Evolutionary conservation across 208 protist species (phyloP).

Genomic region (Acanthamoeba sp.): DNA sequence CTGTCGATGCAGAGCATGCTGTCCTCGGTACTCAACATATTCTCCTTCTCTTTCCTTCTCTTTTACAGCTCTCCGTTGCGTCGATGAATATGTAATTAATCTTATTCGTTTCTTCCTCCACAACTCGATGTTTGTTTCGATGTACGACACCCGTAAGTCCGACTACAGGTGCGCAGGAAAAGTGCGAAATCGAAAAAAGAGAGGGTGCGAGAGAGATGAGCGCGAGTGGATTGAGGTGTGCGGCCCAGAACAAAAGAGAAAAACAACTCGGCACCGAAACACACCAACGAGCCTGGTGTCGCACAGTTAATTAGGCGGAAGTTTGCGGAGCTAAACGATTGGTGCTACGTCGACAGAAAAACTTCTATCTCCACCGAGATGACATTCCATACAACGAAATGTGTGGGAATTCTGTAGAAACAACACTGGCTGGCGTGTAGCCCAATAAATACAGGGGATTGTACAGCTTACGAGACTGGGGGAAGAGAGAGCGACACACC

Average conservation of each 20-base stretch:
- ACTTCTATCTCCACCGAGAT: neutral
- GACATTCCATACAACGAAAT: no score
- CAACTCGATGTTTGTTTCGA: no score
- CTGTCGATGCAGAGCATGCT: constrained; percentile 9
- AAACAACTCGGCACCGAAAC: neutral
- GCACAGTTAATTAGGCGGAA: neutral
- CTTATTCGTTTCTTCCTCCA: no score
- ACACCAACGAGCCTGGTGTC: neutral
- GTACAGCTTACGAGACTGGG: no score
- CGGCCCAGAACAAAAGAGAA: neutral
- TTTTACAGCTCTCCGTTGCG: neutral
- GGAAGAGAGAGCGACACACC: no score
- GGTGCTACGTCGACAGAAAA: neutral
- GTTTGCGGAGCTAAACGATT: neutral
- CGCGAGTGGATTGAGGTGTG: no score
- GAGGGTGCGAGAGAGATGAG: no score
- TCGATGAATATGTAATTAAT: neutral
- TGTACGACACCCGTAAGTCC: neutral
- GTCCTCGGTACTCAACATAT: constrained; percentile 30
- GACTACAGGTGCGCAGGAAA: constrained; percentile 14
- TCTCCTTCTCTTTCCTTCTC: neutral
- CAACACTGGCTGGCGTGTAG: neutral
- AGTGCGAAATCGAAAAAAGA: neutral
- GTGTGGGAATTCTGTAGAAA: no score
- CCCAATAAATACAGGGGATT: no score